A percentile compares a stretch with the other conserved stretches of the same genome.
phyloP scores from a whole-genome alignment of 306 rosid genomes.

The Canavalia gladiata region DNA sequence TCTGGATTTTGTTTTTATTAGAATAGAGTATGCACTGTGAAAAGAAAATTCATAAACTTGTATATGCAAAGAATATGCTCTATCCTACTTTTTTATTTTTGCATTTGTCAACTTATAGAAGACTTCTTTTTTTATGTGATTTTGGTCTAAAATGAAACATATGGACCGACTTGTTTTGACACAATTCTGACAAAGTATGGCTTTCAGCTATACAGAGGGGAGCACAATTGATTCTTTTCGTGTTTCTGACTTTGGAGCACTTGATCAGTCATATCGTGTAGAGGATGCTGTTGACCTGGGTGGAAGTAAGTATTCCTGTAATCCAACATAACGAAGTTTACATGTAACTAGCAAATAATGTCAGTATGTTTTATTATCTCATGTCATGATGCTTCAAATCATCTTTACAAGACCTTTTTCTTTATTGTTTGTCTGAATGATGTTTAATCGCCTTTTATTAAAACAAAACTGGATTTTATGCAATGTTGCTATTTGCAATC shows the following conservation, averaged over 20 bases:
- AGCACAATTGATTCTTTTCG: conserved; percentile 52
- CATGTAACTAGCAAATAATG: conserved; percentile 22
- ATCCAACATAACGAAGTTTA: conserved; percentile 21
- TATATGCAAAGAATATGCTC: conserved; percentile 22
- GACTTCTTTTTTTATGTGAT: conserved; percentile 15
- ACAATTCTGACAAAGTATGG: conserved; percentile 13
- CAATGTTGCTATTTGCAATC: not conserved
- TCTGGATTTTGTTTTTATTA: not conserved
- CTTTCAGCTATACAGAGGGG: conserved; percentile 59
- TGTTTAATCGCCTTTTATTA: conserved; percentile 24
- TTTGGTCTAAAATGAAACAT: conserved; percentile 27
- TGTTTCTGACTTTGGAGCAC: conserved; percentile 60
- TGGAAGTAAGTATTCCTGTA: conserved; percentile 57
- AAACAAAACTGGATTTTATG: not conserved
- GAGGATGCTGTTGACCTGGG: conserved; percentile 53
- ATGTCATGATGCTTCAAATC: conserved; percentile 13
- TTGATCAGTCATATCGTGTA: conserved; percentile 55
- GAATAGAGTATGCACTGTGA: not conserved
- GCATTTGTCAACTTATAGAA: not conserved
- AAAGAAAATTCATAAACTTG: conserved; percentile 20
- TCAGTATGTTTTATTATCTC: conserved; percentile 1
- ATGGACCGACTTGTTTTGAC: conserved; percentile 2
- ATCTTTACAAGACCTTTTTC: conserved; percentile 20
- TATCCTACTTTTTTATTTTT: conserved; percentile 10
- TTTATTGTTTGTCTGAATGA: conserved; percentile 11